Evolutionary conservation across 2,329 filamentous ascomycete genomes (phyloP).

Genomic region (Zarea fungicola): DNA sequence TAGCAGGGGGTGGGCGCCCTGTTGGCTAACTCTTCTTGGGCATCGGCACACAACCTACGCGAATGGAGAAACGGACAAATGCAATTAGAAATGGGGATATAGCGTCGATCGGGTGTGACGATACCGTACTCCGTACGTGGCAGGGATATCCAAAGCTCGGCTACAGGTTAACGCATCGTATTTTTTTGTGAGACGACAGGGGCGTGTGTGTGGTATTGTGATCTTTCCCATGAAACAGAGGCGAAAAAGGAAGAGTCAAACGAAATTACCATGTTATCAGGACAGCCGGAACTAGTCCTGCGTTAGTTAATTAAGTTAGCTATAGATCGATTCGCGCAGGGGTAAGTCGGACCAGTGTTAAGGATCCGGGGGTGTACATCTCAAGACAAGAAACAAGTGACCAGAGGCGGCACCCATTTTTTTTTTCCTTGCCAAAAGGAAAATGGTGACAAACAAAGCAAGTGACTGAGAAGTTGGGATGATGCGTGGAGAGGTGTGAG

Average conservation of each 20-base stretch:
- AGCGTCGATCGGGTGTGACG: constrained; percentile 2
- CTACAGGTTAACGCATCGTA: no score
- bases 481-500: neutral
- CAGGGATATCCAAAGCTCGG: no score
- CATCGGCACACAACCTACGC: neutral
- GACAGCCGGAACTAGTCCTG: no score
- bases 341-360: no score
- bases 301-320: no score
- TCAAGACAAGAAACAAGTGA: no score
- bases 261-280: constrained; percentile 11
- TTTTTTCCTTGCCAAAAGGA: no score
- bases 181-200: neutral
- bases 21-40: neutral
- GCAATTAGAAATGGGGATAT: neutral
- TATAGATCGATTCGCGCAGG: no score
- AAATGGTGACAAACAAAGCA: no score
- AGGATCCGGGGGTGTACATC: no score
- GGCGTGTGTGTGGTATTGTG: neutral
- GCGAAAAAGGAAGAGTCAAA: constrained; percentile 3
- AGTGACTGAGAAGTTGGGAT: neutral
- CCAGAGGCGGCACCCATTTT: no score
- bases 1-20: neutral
- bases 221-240: neutral
- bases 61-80: neutral
- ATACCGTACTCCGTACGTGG: no score